Conservation (phyloP, 805 yeast genomes). For the Zygosaccharomyces siamensis region DNA sequence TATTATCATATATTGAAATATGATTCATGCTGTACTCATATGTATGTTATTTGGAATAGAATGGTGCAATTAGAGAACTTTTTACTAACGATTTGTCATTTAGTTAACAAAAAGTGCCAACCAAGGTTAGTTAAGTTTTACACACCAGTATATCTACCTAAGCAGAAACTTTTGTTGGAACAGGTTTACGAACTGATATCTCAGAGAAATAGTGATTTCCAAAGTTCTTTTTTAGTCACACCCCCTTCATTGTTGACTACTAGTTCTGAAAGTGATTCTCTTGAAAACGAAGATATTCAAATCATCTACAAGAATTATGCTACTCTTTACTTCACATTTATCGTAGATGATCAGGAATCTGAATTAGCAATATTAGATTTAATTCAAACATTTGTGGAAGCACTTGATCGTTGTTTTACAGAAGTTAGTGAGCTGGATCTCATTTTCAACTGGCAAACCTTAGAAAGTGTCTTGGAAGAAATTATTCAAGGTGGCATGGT, state of each 20-base stretch:
- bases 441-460: conserved; percentile 98
- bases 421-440: conserved; percentile 94
- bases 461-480: conserved; percentile 86
- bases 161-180: conserved; percentile 72
- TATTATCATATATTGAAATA: conserved; percentile 22
- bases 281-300: conserved; percentile 66
- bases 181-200: conserved; percentile 79
- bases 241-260: conserved; percentile 61
- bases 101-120: conserved; percentile 83
- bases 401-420: conserved; percentile 85
- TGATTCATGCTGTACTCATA: conserved; percentile 85
- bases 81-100: conserved; percentile 8
- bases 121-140: conserved; percentile 90
- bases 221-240: conserved; percentile 85
- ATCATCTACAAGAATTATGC: conserved; percentile 94
- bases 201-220: conserved; percentile 57
- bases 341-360: conserved; percentile 93
- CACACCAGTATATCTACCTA: conserved; percentile 79
- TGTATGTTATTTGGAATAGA: conserved; percentile 44
- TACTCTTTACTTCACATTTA: conserved; percentile 89
- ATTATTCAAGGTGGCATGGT: conserved; percentile 98
- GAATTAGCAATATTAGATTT: conserved; percentile 90
- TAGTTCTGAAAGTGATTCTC: conserved; percentile 23
- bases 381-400: conserved; percentile 95
- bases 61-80: neutral